Conservation (phyloP, 2,329 filamentous ascomycete genomes). For the Phoma sp. region DNA sequence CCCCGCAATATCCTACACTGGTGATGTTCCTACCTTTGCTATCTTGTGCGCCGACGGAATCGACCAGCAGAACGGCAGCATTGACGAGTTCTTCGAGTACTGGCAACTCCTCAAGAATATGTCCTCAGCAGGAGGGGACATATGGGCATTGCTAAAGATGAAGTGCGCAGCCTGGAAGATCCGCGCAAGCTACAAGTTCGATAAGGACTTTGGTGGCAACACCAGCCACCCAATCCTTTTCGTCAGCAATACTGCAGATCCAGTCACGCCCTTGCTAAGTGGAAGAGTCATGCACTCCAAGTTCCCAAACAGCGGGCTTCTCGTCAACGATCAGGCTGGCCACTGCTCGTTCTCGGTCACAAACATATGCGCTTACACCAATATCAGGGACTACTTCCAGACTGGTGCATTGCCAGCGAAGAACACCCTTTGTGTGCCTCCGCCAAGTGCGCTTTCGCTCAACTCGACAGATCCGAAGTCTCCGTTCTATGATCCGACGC, state of each 20-base stretch:
- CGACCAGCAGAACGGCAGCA: conserved; percentile 35
- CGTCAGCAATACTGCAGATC: conserved; percentile 65
- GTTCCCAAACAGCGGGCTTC: conserved; percentile 55
- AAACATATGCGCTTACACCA: conserved; percentile 45
- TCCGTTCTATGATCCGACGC: conserved; percentile 32
- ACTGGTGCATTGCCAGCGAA: conserved; percentile 54
- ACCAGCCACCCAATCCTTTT: conserved; percentile 65
- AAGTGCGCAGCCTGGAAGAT: conserved; percentile 51
- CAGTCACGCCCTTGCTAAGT: conserved; percentile 63
- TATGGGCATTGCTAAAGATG: conserved; percentile 49
- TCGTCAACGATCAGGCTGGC: conserved; percentile 52
- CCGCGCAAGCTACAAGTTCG: conserved; percentile 45
- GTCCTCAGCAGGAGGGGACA: conserved; percentile 46
- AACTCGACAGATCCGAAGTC: conserved; percentile 51
- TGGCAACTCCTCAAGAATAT: conserved; percentile 42
- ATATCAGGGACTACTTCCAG: conserved; percentile 51
- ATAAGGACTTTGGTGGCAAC: conserved; percentile 39
- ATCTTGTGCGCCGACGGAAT: conserved; percentile 53
- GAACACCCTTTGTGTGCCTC: conserved; percentile 54
- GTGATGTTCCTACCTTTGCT: conserved; percentile 25
- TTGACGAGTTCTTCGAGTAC: conserved; percentile 43
- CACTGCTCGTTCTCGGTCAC: conserved; percentile 56
- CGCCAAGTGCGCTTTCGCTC: conserved; percentile 41
- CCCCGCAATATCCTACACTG: neutral
- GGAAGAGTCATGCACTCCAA: conserved; percentile 50